phyloP scores from a whole-genome alignment of 2,329 filamentous ascomycete species.

The Epicoccum sorghinum region DNA sequence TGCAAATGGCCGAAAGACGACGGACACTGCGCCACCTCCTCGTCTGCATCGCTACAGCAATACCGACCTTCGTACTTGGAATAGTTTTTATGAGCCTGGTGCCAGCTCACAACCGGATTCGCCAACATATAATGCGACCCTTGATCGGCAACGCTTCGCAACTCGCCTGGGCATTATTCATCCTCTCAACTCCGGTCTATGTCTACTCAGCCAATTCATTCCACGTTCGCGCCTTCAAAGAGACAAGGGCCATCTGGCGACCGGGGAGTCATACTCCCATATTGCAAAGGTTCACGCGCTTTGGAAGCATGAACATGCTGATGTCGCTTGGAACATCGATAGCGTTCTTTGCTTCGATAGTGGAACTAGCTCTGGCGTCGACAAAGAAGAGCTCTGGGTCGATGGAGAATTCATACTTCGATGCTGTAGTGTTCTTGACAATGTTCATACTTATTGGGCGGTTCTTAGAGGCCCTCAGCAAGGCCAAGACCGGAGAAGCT shows the following conservation, averaged over 20 bases:
- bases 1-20: slow-evolving; percentile 72
- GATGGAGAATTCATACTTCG: slow-evolving; percentile 70
- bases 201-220: slow-evolving; percentile 87
- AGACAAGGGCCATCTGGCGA: slow-evolving; percentile 78
- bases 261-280: slow-evolving; percentile 74
- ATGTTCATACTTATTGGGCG: slow-evolving; percentile 79
- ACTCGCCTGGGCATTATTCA: slow-evolving; percentile 78
- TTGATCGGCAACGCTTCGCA: slow-evolving; percentile 73
- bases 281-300: slow-evolving; percentile 80
- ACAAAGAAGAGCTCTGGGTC: slow-evolving; percentile 44
- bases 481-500: slow-evolving; percentile 86
- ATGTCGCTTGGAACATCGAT: slow-evolving; percentile 88
- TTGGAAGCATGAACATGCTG: slow-evolving; percentile 95
- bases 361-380: slow-evolving; percentile 70
- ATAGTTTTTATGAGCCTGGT: slow-evolving; percentile 91
- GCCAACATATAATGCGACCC: slow-evolving; percentile 71
- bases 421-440: slow-evolving; percentile 90
- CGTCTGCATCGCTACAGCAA: slow-evolving; percentile 70
- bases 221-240: slow-evolving; percentile 78
- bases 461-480: slow-evolving; percentile 88
- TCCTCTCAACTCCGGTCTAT: slow-evolving; percentile 85
- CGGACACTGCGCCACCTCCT: slow-evolving; percentile 73
- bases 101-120: slow-evolving; percentile 61
- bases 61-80: slow-evolving; percentile 86
- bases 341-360: slow-evolving; percentile 83